Percentiles rank a stretch among this genome's conserved stretches.
Evolutionary conservation across 305 asterid genomes (phyloP).

Genomic region (Fraxinus paxiana): DNA sequence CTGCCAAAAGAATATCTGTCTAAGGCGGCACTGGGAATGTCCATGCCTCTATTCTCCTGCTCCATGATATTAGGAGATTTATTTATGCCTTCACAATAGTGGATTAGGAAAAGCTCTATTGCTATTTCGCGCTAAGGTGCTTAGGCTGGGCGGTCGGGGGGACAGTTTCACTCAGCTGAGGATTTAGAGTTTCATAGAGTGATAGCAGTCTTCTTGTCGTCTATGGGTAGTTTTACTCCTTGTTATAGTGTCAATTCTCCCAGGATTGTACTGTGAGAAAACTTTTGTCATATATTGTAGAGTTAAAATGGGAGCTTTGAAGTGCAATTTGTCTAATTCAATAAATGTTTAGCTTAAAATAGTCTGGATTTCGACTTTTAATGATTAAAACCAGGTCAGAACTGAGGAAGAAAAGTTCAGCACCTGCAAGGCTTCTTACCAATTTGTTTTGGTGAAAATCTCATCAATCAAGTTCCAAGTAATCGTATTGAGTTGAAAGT

Average conservation of each 20-base stretch:
- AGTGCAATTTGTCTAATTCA: neutral
- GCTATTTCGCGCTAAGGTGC: neutral
- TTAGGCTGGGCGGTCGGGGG: neutral
- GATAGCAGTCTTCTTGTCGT: neutral
- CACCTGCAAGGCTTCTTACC: constrained; percentile 21
- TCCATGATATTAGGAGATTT: neutral
- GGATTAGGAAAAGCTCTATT: neutral
- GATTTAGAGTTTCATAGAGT: neutral
- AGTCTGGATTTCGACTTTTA: constrained; percentile 2
- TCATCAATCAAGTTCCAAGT: neutral
- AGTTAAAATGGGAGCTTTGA: neutral
- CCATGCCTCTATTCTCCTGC: neutral
- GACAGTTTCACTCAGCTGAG: neutral
- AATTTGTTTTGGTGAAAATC: constrained; percentile 20
- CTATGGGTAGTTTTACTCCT: neutral
- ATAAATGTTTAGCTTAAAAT: neutral
- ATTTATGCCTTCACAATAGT: neutral
- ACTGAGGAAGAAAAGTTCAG: constrained; percentile 26
- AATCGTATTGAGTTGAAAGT: constrained; percentile 3
- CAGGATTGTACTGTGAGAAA: neutral
- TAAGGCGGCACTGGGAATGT: neutral
- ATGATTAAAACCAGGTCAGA: constrained; percentile 5
- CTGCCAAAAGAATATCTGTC: neutral
- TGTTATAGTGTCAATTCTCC: neutral
- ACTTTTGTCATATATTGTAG: neutral